These are phyloP conservation scores for Lasiosphaeria hispida DNA, from an alignment of 495 filamentous ascomycete genomes.

Conservation along the genomic window DNA sequence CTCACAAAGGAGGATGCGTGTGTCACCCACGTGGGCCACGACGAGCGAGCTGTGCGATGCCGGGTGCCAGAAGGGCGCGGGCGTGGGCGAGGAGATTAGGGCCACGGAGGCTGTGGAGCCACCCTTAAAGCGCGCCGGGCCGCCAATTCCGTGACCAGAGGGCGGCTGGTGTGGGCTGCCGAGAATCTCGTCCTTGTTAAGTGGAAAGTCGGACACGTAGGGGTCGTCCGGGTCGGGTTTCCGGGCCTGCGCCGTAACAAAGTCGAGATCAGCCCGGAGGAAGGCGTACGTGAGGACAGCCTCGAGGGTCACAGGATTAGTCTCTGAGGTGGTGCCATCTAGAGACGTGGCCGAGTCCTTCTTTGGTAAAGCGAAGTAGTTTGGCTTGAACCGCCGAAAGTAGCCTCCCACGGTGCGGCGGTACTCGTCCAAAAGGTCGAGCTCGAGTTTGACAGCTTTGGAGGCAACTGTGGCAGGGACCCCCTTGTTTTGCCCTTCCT, in stretches of 20 bases:
- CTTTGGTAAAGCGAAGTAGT: slow-evolving; percentile 48
- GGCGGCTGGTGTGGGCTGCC: slow-evolving; percentile 59
- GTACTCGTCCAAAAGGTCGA: slow-evolving; percentile 71
- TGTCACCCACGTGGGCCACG: slow-evolving; percentile 92
- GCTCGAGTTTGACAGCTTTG: slow-evolving; percentile 61
- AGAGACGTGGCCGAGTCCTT: slow-evolving; percentile 24
- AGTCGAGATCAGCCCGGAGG: slow-evolving; percentile 86
- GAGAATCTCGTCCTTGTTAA: slow-evolving; percentile 79
- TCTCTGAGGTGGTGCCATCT: background rate
- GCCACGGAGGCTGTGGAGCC: slow-evolving; percentile 88
- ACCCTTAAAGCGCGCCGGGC: slow-evolving; percentile 76
- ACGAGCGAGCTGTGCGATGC: slow-evolving; percentile 75
- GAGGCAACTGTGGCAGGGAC: slow-evolving; percentile 8
- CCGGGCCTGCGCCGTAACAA: slow-evolving; percentile 78
- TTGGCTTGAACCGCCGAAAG: slow-evolving; percentile 82
- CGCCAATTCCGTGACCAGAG: slow-evolving; percentile 60
- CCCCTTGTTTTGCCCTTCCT: background rate
- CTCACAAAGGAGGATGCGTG: slow-evolving; percentile 80
- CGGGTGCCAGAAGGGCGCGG: slow-evolving; percentile 93
- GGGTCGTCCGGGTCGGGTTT: slow-evolving; percentile 68
- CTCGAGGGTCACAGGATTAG: slow-evolving; percentile 47
- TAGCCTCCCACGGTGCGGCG: slow-evolving; percentile 86
- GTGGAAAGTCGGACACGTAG: slow-evolving; percentile 63
- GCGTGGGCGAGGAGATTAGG: slow-evolving; percentile 85
- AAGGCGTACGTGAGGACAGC: slow-evolving; percentile 85